Evolutionary conservation across 2,329 filamentous ascomycete species (phyloP).

Genomic region (Arachnomyces sp.): DNA sequence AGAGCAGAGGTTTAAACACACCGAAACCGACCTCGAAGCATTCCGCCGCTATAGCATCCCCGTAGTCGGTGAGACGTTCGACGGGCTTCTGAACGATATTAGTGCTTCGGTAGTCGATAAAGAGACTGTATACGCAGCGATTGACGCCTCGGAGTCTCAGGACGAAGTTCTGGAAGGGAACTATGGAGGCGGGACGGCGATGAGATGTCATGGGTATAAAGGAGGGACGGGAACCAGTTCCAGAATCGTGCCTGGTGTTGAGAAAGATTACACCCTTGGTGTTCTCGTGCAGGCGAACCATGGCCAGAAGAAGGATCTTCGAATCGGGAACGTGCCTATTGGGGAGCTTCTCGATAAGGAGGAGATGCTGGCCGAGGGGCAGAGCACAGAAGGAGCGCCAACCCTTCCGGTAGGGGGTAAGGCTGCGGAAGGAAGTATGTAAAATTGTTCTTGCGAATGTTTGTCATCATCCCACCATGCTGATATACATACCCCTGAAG

Average conservation of each 20-base stretch:
- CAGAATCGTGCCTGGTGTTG: slow-evolving; percentile 45
- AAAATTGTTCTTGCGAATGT: slow-evolving; percentile 5
- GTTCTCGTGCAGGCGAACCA: slow-evolving; percentile 61
- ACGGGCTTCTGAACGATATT: slow-evolving; percentile 54
- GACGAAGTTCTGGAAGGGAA: slow-evolving; percentile 53
- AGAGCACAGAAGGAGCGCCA: slow-evolving; percentile 12
- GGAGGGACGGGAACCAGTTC: slow-evolving; percentile 58
- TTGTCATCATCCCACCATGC: too few species aligned
- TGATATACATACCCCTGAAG: slow-evolving; percentile 1
- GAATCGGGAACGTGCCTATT: slow-evolving; percentile 53
- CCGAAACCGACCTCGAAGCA: slow-evolving; percentile 34
- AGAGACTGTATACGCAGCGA: slow-evolving; percentile 46
- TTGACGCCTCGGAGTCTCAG: slow-evolving; percentile 40
- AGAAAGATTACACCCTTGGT: slow-evolving; percentile 49
- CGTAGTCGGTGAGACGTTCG: slow-evolving; percentile 55
- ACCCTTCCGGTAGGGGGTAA: background rate
- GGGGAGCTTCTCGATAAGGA: slow-evolving; percentile 49
- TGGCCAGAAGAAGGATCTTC: slow-evolving; percentile 48
- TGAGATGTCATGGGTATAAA: slow-evolving; percentile 59
- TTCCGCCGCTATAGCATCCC: slow-evolving; percentile 49
- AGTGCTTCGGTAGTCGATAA: slow-evolving; percentile 47
- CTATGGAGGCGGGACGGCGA: slow-evolving; percentile 59
- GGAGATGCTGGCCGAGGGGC: slow-evolving; percentile 26
- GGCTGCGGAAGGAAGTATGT: slow-evolving; percentile 9
- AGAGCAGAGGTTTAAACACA: slow-evolving; percentile 45